Percentiles rank a stretch among this genome's conserved stretches.
These are phyloP conservation scores for Microcera coccophila DNA, from an alignment of 2,329 filamentous ascomycete genomes.

Conservation along the genomic window DNA sequence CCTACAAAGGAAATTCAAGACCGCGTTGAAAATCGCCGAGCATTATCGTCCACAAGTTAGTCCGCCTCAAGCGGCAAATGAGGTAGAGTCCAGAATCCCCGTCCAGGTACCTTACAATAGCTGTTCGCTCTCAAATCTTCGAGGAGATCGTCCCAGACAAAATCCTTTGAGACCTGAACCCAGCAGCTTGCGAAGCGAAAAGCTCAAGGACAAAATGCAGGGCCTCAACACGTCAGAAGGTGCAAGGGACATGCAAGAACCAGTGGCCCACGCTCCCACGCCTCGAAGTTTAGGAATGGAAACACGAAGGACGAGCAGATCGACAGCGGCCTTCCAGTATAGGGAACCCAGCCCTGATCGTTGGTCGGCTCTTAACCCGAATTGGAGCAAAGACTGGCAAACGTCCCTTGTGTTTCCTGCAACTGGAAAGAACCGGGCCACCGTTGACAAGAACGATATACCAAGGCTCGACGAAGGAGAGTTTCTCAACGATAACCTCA, in stretches of 20 bases:
- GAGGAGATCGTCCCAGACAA: background rate
- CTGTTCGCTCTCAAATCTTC: too few relatives aligned
- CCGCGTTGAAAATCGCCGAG: conserved; percentile 2
- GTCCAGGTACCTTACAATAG: too few relatives aligned
- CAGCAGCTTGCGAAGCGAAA: conserved; percentile 8
- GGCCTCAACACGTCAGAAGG: background rate
- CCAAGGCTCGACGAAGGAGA: conserved; percentile 75
- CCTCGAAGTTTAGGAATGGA: conserved; percentile 14
- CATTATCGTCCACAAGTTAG: too few relatives aligned
- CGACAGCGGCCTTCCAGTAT: conserved; percentile 11
- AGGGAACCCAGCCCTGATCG: conserved; percentile 17
- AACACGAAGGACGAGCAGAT: conserved; percentile 25
- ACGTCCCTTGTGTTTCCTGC: conserved; percentile 59
- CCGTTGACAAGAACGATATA: conserved; percentile 70
- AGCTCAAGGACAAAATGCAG: conserved; percentile 28
- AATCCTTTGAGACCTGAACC: conserved; percentile 7
- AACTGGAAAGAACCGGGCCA: conserved; percentile 56
- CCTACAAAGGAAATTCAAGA: conserved; percentile 12
- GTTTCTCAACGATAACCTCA: conserved; percentile 88
- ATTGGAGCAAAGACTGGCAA: conserved; percentile 52
- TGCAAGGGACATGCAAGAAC: conserved; percentile 1
- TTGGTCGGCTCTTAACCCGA: conserved; percentile 51
- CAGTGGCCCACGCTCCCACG: conserved; percentile 1
- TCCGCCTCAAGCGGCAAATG: too few relatives aligned
- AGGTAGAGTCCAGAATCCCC: too few relatives aligned